Percentiles rank a stretch among this genome's conserved stretches.
Evolutionary conservation across 345 rosid genomes (phyloP).

Genomic region (Triadica sebifera): DNA sequence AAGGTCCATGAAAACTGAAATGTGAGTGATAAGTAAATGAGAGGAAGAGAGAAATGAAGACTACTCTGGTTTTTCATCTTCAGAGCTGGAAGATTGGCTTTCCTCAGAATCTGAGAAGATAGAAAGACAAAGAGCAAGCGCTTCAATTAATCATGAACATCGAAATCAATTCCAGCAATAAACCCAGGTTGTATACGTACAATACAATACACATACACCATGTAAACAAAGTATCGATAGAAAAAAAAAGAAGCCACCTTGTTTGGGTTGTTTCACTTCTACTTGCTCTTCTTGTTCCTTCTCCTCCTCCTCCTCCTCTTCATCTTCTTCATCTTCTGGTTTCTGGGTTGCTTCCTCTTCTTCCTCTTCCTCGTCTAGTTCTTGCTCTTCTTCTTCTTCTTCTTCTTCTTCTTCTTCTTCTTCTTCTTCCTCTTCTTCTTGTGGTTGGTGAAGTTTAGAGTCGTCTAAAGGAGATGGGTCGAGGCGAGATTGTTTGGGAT

Average conservation of each 20-base stretch:
- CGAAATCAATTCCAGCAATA: conserved; percentile 17
- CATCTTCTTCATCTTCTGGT: conserved; percentile 26
- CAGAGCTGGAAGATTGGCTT: conserved; percentile 49
- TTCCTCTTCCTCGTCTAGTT: conserved; percentile 29
- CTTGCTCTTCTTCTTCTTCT: conserved; percentile 31
- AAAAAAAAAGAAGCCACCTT: conserved; percentile 20
- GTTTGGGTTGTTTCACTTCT: conserved; percentile 5
- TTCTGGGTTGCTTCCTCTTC: conserved; percentile 22
- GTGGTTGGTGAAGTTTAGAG: neutral
- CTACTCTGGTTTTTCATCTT: conserved; percentile 69
- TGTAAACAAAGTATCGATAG: neutral
- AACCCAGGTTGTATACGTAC: conserved; percentile 20
- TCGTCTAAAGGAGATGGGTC: conserved; percentile 8
- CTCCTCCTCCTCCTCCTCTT: conserved; percentile 31
- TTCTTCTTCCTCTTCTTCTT: conserved; percentile 6
- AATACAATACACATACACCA: conserved; percentile 18
- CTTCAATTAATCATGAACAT: conserved; percentile 24
- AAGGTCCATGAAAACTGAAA: neutral
- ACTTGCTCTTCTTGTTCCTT: conserved; percentile 25
- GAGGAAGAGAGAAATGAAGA: conserved; percentile 16
- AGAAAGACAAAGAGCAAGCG: conserved; percentile 13
- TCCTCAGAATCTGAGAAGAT: conserved; percentile 53
- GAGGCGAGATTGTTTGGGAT: conserved; percentile 4
- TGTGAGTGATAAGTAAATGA: neutral
- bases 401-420: conserved; percentile 33